Percentiles rank a stretch among this genome's conserved stretches.
Evolutionary conservation across 2,329 filamentous ascomycete species (phyloP).

Genomic region (Trichoderma atrobrunneum): DNA sequence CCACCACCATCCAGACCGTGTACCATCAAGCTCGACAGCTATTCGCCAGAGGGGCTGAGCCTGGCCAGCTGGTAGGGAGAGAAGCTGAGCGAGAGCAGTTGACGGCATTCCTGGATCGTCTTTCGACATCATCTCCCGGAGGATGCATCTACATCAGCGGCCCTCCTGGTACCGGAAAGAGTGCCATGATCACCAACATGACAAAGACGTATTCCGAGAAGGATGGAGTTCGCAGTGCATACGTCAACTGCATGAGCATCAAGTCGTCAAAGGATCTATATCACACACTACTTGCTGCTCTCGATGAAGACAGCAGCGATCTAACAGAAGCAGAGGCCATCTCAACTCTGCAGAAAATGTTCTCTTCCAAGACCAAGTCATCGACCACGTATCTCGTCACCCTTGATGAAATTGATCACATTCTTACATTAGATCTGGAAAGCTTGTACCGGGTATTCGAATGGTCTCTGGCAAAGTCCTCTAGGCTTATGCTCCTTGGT

Average conservation of each 20-base stretch:
- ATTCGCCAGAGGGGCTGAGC: slow-evolving; percentile 76
- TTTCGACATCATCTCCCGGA: slow-evolving; percentile 57
- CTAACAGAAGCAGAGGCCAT: slow-evolving; percentile 65
- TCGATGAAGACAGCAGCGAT: slow-evolving; percentile 54
- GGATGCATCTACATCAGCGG: slow-evolving; percentile 95
- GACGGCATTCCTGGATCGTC: slow-evolving; percentile 63
- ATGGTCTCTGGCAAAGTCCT: slow-evolving; percentile 83
- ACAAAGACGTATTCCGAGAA: slow-evolving; percentile 56
- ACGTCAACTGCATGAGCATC: slow-evolving; percentile 97
- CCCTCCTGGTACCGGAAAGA: slow-evolving; percentile 94
- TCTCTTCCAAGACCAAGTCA: slow-evolving; percentile 60
- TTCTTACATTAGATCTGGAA: slow-evolving; percentile 83
- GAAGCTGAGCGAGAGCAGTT: slow-evolving; percentile 67
- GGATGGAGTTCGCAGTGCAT: slow-evolving; percentile 63
- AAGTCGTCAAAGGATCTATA: slow-evolving; percentile 86
- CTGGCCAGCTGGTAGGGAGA: slow-evolving; percentile 73
- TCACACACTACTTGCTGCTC: slow-evolving; percentile 69
- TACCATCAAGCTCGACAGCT: slow-evolving; percentile 86
- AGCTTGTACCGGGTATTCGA: slow-evolving; percentile 93
- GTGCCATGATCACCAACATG: slow-evolving; percentile 83
- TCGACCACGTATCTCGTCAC: slow-evolving; percentile 72
- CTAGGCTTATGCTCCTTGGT: slow-evolving; percentile 78
- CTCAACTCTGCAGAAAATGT: slow-evolving; percentile 65
- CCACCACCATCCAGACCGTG: slow-evolving; percentile 67
- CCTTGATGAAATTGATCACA: slow-evolving; percentile 92